Conservation (phyloP, 495 filamentous ascomycete species). For the Daldinia bambusicola region DNA sequence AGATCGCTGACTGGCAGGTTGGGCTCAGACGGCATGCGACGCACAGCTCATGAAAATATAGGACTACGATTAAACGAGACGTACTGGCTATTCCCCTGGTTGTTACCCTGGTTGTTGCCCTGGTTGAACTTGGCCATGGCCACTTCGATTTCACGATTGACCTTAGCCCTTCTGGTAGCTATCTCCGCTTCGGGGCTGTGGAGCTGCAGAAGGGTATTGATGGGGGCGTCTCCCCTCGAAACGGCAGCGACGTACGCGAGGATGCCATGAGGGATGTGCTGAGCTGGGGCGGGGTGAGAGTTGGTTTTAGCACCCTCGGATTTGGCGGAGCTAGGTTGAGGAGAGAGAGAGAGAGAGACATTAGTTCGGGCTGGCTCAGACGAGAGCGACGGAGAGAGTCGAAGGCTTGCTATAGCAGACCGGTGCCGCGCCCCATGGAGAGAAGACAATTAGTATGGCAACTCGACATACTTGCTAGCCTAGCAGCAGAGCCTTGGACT, state of each 20-base stretch:
- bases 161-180: conserved; percentile 2
- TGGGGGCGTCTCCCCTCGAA: conserved; percentile 7
- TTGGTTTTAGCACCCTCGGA: background rate
- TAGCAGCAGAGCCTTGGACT: background rate
- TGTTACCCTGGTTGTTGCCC: background rate
- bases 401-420: background rate
- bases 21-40: background rate
- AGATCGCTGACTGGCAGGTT: background rate
- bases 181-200: background rate
- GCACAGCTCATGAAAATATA: background rate
- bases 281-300: background rate
- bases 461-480: background rate
- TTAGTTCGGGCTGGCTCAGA: background rate
- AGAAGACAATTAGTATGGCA: background rate
- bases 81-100: conserved; percentile 6
- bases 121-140: background rate
- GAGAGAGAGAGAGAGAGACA: background rate
- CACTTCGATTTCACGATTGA: conserved; percentile 15
- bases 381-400: background rate
- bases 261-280: background rate
- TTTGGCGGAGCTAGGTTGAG: background rate
- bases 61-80: background rate
- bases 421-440: background rate
- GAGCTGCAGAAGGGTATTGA: conserved; percentile 16
- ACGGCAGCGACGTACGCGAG: background rate